Evolutionary conservation across 2,329 filamentous ascomycete genomes (phyloP).

Genomic region (Pestalotiopsis sp.): DNA sequence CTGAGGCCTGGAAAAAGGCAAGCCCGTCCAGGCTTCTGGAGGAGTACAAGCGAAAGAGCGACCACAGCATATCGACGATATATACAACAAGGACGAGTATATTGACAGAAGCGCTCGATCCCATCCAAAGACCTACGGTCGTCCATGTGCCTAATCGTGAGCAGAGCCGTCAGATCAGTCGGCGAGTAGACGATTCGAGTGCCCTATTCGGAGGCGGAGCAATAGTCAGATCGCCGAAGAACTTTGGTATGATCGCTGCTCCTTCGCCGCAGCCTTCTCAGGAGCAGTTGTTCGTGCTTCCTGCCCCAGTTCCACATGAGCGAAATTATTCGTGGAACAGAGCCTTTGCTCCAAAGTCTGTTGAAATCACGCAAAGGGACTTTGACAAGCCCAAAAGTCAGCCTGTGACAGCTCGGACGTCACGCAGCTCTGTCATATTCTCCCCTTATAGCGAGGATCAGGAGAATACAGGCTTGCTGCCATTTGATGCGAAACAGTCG

Average conservation of each 20-base stretch:
- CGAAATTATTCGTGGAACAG: constrained; percentile 27
- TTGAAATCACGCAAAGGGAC: constrained; percentile 32
- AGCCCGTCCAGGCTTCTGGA: constrained; percentile 18
- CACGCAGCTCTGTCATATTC: constrained; percentile 18
- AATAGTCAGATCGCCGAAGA: constrained; percentile 25
- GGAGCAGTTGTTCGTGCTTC: constrained; percentile 15
- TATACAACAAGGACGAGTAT: constrained; percentile 33
- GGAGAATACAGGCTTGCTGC: not conserved
- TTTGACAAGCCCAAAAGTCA: constrained; percentile 18
- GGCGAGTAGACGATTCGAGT: constrained; percentile 25
- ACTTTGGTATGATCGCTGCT: constrained; percentile 19
- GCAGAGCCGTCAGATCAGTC: constrained; percentile 30
- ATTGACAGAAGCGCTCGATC: constrained; percentile 27
- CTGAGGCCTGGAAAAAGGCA: constrained; percentile 28
- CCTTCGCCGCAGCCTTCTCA: constrained; percentile 13
- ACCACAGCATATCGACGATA: constrained; percentile 25
- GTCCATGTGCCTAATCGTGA: constrained; percentile 34
- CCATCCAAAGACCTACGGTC: constrained; percentile 31
- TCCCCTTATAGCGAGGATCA: not conserved
- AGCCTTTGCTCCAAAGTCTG: constrained; percentile 23
- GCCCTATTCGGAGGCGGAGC: constrained; percentile 29
- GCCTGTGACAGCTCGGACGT: constrained; percentile 19
- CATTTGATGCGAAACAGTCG: not conserved
- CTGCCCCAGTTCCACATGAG: constrained; percentile 15
- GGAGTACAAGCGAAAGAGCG: constrained; percentile 26